Conservation (phyloP, 1,284 basidiomycete species). For the Cerrena zonata region DNA sequence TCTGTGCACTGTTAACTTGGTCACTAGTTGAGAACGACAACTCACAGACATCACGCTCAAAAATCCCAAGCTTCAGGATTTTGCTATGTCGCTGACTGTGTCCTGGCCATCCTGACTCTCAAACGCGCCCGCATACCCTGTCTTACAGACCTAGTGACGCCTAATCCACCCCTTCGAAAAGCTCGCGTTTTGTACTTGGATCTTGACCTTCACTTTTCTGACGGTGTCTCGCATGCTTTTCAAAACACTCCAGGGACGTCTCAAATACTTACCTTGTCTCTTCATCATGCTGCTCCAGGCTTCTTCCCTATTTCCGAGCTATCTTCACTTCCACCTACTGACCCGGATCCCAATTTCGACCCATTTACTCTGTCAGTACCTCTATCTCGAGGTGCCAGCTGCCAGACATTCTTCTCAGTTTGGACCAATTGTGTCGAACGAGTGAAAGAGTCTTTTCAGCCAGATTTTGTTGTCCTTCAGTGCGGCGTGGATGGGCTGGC, state of each 20-base stretch:
- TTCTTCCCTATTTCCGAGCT: slow-evolving; percentile 74
- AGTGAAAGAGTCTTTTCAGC: slow-evolving; percentile 59
- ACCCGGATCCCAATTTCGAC: slow-evolving; percentile 38
- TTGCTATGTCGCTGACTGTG: slow-evolving; percentile 89
- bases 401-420: slow-evolving; percentile 52
- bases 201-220: slow-evolving; percentile 86
- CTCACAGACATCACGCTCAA: slow-evolving; percentile 66
- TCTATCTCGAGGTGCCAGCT: slow-evolving; percentile 60
- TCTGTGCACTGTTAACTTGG: background rate
- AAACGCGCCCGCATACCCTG: slow-evolving; percentile 29
- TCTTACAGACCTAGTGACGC: slow-evolving; percentile 7
- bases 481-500: slow-evolving; percentile 84
- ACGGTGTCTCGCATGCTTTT: slow-evolving; percentile 82
- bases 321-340: slow-evolving; percentile 41
- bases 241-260: slow-evolving; percentile 21
- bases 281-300: slow-evolving; percentile 76
- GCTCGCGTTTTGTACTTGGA: slow-evolving; percentile 84
- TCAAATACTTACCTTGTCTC: slow-evolving; percentile 74
- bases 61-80: slow-evolving; percentile 78
- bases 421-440: slow-evolving; percentile 56
- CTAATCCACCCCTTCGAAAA: slow-evolving; percentile 29
- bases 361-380: slow-evolving; percentile 77
- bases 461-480: slow-evolving; percentile 79
- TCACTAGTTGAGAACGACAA: background rate
- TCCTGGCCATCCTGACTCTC: slow-evolving; percentile 69